Conservation (phyloP, 352 stramenopile genomes). For the Phytopythium cucurbitacearum region DNA sequence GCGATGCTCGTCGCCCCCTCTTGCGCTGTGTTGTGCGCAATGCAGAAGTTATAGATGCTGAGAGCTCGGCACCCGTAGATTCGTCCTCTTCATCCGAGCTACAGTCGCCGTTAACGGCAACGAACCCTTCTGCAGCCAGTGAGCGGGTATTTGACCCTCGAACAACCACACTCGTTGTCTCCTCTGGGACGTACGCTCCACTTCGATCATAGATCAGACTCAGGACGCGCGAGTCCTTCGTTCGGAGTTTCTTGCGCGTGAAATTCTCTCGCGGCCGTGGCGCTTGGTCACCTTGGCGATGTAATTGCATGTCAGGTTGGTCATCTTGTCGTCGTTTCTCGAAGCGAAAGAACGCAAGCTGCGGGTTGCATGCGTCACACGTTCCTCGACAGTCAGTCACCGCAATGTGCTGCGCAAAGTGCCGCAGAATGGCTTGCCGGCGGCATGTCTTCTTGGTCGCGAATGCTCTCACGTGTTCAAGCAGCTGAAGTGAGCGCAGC, state of each 20-base stretch:
- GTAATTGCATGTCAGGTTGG: constrained; percentile 23
- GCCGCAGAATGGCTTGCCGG: constrained; percentile 45
- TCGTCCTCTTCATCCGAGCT: constrained; percentile 29
- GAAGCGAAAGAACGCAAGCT: constrained; percentile 48
- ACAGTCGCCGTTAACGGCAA: constrained; percentile 46
- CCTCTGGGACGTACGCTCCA: constrained; percentile 36
- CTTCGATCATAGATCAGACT: constrained; percentile 41
- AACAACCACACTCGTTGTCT: constrained; percentile 50
- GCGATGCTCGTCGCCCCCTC: constrained; percentile 4
- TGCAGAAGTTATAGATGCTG: constrained; percentile 3
- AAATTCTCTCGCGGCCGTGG: constrained; percentile 13
- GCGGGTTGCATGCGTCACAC: constrained; percentile 58
- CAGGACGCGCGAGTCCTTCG: constrained; percentile 29
- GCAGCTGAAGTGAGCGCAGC: constrained; percentile 21
- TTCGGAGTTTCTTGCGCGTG: constrained; percentile 19
- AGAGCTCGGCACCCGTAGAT: constrained; percentile 9
- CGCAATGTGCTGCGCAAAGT: constrained; percentile 47
- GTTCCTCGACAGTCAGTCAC: constrained; percentile 37
- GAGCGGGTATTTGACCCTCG: constrained; percentile 13
- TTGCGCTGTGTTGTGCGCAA: constrained; percentile 1
- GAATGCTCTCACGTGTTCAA: constrained; percentile 36
- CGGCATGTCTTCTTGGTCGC: constrained; percentile 46
- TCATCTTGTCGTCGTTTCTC: constrained; percentile 20
- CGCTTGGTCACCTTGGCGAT: constrained; percentile 13
- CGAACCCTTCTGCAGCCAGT: constrained; percentile 43